Conservation (phyloP, 1,284 basidiomycete genomes). For the Austroboletus niveus region DNA sequence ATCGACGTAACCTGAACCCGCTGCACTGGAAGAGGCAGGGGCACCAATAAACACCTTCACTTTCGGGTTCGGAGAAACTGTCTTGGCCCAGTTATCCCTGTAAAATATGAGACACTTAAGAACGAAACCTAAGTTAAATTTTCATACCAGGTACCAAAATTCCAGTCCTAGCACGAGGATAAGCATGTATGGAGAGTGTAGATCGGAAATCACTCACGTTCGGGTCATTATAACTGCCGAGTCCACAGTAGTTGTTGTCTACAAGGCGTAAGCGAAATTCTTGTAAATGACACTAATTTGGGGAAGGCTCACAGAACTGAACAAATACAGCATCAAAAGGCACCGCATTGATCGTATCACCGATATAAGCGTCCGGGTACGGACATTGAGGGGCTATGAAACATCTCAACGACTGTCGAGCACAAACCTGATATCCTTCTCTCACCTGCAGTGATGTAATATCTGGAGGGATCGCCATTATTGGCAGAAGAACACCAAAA, state of each 20-base stretch:
- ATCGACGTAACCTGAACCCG: slow-evolving; percentile 51
- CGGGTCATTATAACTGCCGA: slow-evolving; percentile 43
- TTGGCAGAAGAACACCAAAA: slow-evolving; percentile 3
- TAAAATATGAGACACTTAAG: slow-evolving; percentile 3
- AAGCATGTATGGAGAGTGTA: neutral
- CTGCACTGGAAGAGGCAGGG: slow-evolving; percentile 51
- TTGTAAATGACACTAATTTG: neutral
- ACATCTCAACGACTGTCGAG: neutral
- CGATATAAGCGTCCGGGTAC: slow-evolving; percentile 60
- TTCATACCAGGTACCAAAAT: slow-evolving; percentile 51
- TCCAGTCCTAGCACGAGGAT: slow-evolving; percentile 42
- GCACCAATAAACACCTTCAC: slow-evolving; percentile 67
- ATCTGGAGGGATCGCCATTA: slow-evolving; percentile 33
- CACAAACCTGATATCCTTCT: neutral
- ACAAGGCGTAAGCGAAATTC: neutral
- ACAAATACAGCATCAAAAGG: slow-evolving; percentile 64
- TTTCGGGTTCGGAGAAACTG: slow-evolving; percentile 52
- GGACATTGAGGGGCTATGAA: slow-evolving; percentile 59
- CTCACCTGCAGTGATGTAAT: slow-evolving; percentile 53
- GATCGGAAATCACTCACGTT: slow-evolving; percentile 34
- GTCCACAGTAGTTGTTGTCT: slow-evolving; percentile 62
- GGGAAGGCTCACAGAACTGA: slow-evolving; percentile 46
- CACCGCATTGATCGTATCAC: slow-evolving; percentile 52
- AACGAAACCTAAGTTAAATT: neutral
- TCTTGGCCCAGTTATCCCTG: slow-evolving; percentile 68